Evolutionary conservation across 2,329 filamentous ascomycete species (phyloP).

Genomic region (Ophiostoma sp.): DNA sequence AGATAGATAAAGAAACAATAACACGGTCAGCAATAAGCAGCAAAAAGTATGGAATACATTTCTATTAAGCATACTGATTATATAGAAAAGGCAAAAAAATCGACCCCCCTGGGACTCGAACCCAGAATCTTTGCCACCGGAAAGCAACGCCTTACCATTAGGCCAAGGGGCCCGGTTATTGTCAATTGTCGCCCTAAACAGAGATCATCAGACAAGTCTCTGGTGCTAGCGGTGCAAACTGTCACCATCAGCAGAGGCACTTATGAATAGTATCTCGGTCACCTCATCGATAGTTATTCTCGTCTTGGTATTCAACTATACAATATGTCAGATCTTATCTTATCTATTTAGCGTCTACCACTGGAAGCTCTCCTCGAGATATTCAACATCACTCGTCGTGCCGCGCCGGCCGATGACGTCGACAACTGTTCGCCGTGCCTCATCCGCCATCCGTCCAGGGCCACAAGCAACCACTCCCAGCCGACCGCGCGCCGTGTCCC

Average conservation of each 20-base stretch:
- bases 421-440: slow-evolving; percentile 22
- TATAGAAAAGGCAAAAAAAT: not conserved
- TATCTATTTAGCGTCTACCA: slow-evolving; percentile 22
- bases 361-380: slow-evolving; percentile 27
- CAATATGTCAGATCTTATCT: not conserved
- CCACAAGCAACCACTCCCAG: slow-evolving; percentile 27
- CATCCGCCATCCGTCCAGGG: slow-evolving; percentile 25
- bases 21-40: not conserved
- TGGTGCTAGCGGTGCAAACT: not conserved
- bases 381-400: slow-evolving; percentile 21
- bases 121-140: slow-evolving; percentile 13
- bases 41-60: not conserved
- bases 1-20: not conserved
- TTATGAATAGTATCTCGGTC: too few relatives aligned
- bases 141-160: slow-evolving; percentile 17
- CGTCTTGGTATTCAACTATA: too few relatives aligned
- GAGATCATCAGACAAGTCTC: not conserved
- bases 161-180: slow-evolving; percentile 14
- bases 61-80: not conserved
- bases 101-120: slow-evolving; percentile 17
- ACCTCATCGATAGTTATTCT: too few relatives aligned
- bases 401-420: slow-evolving; percentile 14
- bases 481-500: slow-evolving; percentile 22
- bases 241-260: too few relatives aligned
- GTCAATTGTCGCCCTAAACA: not conserved